A percentile compares a stretch with the other conserved stretches of the same genome.
These are phyloP conservation scores for Camellia granthamiana DNA, from an alignment of 148 eudicot genomes.

Conservation along the genomic window DNA sequence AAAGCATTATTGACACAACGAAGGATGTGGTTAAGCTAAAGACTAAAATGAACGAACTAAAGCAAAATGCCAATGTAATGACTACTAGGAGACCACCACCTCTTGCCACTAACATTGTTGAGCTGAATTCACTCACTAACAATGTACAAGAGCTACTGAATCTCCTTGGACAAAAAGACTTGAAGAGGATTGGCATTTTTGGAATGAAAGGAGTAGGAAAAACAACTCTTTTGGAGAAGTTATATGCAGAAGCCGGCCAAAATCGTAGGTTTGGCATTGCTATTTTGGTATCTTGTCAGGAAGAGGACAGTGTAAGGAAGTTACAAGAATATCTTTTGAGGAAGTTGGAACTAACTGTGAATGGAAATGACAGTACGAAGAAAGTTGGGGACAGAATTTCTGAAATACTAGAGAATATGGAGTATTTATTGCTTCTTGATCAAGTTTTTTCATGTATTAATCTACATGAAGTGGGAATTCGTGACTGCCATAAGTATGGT, in stretches of 20 bases:
- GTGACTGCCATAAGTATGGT: constrained; percentile 13
- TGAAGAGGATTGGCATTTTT: constrained; percentile 20
- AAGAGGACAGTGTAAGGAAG: background rate
- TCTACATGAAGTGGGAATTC: constrained; percentile 18
- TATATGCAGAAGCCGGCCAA: constrained; percentile 11
- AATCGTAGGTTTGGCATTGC: constrained; percentile 21
- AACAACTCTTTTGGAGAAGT: constrained; percentile 16
- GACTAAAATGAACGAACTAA: background rate
- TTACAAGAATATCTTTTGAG: constrained; percentile 19
- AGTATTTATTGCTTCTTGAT: constrained; percentile 27
- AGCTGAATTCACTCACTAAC: constrained; percentile 5
- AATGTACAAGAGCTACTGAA: constrained; percentile 18
- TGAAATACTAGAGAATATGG: constrained; percentile 10
- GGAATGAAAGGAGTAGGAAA: constrained; percentile 26
- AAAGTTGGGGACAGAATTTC: constrained; percentile 13
- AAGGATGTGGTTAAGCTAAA: background rate
- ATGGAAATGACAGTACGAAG: background rate
- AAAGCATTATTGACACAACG: background rate
- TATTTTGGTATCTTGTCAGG: constrained; percentile 20
- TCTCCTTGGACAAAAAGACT: constrained; percentile 9
- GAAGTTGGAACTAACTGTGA: constrained; percentile 8
- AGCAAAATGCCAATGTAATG: background rate
- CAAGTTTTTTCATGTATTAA: constrained; percentile 16
- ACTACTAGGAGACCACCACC: background rate
- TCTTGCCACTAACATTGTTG: background rate